Conservation (phyloP, 257 asterid genomes). For the Petrea volubilis region DNA sequence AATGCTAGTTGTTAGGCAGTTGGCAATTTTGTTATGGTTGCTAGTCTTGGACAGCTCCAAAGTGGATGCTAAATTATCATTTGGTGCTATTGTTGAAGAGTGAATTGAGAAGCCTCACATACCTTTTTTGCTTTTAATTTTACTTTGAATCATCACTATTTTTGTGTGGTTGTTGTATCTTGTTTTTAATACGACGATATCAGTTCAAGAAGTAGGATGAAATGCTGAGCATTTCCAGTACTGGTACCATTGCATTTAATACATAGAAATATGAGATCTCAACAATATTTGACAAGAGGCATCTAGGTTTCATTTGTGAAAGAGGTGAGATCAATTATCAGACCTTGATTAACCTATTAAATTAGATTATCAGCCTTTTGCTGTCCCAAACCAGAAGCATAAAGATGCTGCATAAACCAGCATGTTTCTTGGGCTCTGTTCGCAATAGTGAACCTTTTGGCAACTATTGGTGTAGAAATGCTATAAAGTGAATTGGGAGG, state of each 20-base stretch:
- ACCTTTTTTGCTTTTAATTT: background rate
- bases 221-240: background rate
- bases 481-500: background rate
- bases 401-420: constrained; percentile 5
- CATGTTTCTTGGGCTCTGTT: constrained; percentile 7
- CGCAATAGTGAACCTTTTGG: background rate
- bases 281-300: background rate
- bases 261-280: background rate
- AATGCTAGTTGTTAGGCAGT: too few relatives aligned
- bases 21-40: too few relatives aligned
- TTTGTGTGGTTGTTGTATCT: background rate
- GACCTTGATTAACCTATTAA: background rate
- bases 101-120: background rate
- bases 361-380: background rate
- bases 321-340: background rate
- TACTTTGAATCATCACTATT: background rate
- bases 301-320: background rate
- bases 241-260: background rate
- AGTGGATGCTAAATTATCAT: background rate
- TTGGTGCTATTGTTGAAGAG: background rate
- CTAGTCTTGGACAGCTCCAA: background rate
- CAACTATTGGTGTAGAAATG: constrained; percentile 8
- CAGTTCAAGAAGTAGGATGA: constrained; percentile 7
- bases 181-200: background rate
- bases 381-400: background rate